Base-by-base conservation (phyloP, 495 filamentous ascomycete genomes). In the Aspergillus mulundensis region DNA sequence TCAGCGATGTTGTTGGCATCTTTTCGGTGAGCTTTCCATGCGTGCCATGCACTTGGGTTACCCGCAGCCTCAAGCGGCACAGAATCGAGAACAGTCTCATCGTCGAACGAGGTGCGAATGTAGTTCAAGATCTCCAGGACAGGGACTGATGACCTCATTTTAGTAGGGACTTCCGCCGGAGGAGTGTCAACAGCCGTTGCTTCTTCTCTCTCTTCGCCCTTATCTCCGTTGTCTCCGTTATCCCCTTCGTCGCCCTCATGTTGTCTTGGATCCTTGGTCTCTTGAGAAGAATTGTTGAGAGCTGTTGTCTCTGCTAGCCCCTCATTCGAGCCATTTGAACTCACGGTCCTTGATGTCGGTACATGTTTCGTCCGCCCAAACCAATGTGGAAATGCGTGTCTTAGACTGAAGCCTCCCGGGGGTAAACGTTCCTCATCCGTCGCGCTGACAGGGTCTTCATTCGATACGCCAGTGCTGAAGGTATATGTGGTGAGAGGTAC, bases 351-450 rank as follows among this genome's bases (percentile, higher is more conserved):
- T 21, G 71, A 76, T 4, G 70, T 70, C 5, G 53, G 49, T n/a
- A 52, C 56, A 38, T 70, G 69, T 48, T 67, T 69, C 7, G 68
- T 63, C 45, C 73, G 73, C 36, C 83, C 84, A 70, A 91, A 95
- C 92, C 93, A 96, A 53, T 81, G 77, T 2, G 93, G 89, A 65
- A 97, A 97, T 18, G 90, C 93, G 73, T 96, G 88, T 45, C 88
- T 77, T 34, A 97, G 77, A 59, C 86, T 90, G 69, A 96, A 96
- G 0, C 89, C 87, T 4, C 93, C 93, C 0, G 93, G 91, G 0
- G 90, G 87, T 54, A 96, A 72, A 12, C 88, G 77, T 63, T 93
- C 87, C 15, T 88, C 86, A 64, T 95, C 90, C 8, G 84, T 84
- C 12, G 89, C 87, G 66, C 88, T 91, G 40, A 88, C 85, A 0